Base-by-base conservation (phyloP, 2,329 filamentous ascomycete genomes). In the Sclerotinia sclerotiorum region DNA sequence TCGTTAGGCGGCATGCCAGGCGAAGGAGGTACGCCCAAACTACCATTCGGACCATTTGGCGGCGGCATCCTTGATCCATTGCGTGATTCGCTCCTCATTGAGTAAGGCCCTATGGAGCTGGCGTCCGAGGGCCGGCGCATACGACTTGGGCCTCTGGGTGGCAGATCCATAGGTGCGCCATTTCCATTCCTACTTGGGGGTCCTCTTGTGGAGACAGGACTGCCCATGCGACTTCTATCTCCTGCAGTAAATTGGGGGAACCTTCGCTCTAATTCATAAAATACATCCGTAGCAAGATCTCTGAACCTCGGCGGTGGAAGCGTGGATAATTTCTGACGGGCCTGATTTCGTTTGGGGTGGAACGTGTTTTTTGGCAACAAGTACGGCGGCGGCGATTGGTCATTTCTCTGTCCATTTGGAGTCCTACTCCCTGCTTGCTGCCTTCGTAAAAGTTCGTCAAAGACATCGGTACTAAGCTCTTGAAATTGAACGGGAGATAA, bases 401-500 rank as follows among this genome's bases (percentile, higher is more conserved):
- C 83, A 60, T 74, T 72, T 48, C 83, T 82, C 27, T 81, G 80
- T 32, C 83, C 82, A 73, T 84, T 85, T 29, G 84, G 82, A 21
- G 84, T 82, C 67, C 82, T 81, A 70, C 87, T 81, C 66, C 84
- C 84, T 64, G 84, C 84, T 72, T 91, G 87, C 79, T 98, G 94
- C 72, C 95, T 88, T 69, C 95, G 90, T 73, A 96, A 84, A 72
- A 98, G 84, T 81, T 99, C 95, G 80, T 99, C 95, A 80, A 91
- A 98, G 52, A 99, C 94, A 81, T 99, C 95, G 69, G 94, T 98
- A 80, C 94, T 97, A 71, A 99, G 85, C 81, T 99, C 95, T 80
- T 97, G 93, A 79, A 99, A 98, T 79, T 99, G 95, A 39, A 97
- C 92, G 1, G 90, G 84, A 0, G 94, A 97, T 64, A 99, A 85